These are phyloP conservation scores for Aspergillus cavernicola DNA, from an alignment of 495 filamentous ascomycete species.

Conservation along the genomic window DNA sequence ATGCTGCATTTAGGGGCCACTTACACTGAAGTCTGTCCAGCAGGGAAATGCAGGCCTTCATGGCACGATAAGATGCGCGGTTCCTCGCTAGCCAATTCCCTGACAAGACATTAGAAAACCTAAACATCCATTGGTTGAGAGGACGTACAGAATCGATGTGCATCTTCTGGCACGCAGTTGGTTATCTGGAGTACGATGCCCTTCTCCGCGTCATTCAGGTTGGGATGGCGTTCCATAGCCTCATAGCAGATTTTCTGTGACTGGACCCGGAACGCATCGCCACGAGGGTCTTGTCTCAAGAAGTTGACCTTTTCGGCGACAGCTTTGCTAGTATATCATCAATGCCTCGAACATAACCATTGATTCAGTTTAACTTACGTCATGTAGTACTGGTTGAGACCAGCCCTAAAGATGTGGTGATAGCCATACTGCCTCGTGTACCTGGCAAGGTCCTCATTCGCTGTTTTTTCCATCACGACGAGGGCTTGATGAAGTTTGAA, in stretches of 20 bases:
- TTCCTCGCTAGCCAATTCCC: conserved; percentile 17
- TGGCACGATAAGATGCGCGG: conserved; percentile 17
- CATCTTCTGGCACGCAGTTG: conserved; percentile 13
- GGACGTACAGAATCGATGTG: conserved; percentile 19
- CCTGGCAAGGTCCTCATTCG: conserved; percentile 19
- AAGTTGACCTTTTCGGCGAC: conserved; percentile 19
- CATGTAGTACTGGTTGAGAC: conserved; percentile 22
- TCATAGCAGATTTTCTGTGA: conserved; percentile 16
- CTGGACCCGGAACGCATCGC: conserved; percentile 8
- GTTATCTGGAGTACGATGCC: conserved; percentile 3
- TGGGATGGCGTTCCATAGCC: conserved; percentile 10
- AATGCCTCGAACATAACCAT: not conserved
- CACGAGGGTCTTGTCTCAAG: conserved; percentile 13
- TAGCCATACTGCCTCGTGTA: conserved; percentile 19
- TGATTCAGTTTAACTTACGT: conserved; percentile 10
- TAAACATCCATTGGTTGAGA: not conserved
- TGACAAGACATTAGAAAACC: conserved; percentile 2
- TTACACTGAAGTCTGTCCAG: conserved; percentile 12
- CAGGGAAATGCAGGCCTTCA: conserved; percentile 18
- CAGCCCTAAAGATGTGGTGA: conserved; percentile 23
- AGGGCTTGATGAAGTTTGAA: conserved; percentile 16
- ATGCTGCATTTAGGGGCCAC: not conserved
- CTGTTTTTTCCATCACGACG: conserved; percentile 14
- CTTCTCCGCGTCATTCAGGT: conserved; percentile 14
- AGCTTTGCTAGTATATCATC: conserved; percentile 10